Percentiles rank a stretch among this genome's conserved stretches.
These are phyloP conservation scores for Fusarium dimerum DNA, from an alignment of 2,329 filamentous ascomycete genomes.

Conservation along the genomic window DNA sequence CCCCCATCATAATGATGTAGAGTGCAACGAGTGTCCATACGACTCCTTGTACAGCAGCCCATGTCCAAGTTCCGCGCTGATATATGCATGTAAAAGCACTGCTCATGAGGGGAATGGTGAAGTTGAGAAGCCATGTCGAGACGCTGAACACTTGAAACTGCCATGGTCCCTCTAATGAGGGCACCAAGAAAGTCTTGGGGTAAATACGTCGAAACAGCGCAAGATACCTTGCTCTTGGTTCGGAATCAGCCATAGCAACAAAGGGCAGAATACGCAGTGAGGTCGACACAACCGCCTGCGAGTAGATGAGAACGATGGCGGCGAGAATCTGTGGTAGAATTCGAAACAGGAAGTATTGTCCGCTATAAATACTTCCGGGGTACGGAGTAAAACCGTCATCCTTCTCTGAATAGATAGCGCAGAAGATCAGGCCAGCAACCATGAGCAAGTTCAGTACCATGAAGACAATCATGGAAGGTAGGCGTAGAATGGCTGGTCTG, in stretches of 20 bases:
- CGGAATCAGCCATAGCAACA: slow-evolving; percentile 69
- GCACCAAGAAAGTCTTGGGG: slow-evolving; percentile 68
- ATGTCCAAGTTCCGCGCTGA: slow-evolving; percentile 66
- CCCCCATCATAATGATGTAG: slow-evolving; percentile 67
- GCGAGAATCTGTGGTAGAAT: slow-evolving; percentile 81
- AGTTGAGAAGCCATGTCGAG: slow-evolving; percentile 75
- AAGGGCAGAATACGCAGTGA: slow-evolving; percentile 80
- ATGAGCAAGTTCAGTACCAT: slow-evolving; percentile 67
- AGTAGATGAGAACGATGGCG: slow-evolving; percentile 71
- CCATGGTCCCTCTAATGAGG: slow-evolving; percentile 60
- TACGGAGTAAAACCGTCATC: slow-evolving; percentile 70
- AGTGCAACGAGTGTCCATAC: slow-evolving; percentile 76
- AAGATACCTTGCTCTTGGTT: slow-evolving; percentile 58
- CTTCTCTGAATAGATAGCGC: slow-evolving; percentile 65
- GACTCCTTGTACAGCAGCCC: slow-evolving; percentile 76
- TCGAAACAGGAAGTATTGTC: slow-evolving; percentile 81
- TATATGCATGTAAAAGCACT: slow-evolving; percentile 69
- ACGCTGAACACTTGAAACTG: slow-evolving; percentile 66
- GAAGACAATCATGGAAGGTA: slow-evolving; percentile 61
- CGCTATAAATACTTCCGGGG: slow-evolving; percentile 64
- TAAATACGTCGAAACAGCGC: slow-evolving; percentile 70
- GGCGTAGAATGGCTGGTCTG: slow-evolving; percentile 70
- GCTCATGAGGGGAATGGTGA: slow-evolving; percentile 80
- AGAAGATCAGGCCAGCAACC: slow-evolving; percentile 71
- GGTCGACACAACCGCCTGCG: slow-evolving; percentile 72